Percentiles rank a stretch among this genome's conserved stretches.
Conservation (phyloP, 306 rosid species). For the Gastrolobium villosum region DNA sequence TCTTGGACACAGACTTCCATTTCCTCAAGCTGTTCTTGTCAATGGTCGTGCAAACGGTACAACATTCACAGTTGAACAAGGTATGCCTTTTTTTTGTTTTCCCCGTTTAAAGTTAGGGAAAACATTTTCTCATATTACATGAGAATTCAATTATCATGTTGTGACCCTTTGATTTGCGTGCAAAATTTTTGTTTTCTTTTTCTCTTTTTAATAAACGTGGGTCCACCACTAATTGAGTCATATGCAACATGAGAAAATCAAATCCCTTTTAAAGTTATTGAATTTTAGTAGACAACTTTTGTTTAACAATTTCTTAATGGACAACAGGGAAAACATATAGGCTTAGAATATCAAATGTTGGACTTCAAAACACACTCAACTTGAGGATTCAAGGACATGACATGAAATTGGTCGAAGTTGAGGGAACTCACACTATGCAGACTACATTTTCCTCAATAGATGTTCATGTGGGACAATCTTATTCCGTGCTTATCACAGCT, state of each 20-base stretch:
- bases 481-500: conserved; percentile 88
- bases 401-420: conserved; percentile 89
- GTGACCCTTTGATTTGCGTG: no score
- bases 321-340: conserved; percentile 86
- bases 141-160: no score
- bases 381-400: conserved; percentile 82
- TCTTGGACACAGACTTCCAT: conserved; percentile 79
- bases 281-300: background rate
- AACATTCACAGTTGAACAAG: conserved; percentile 76
- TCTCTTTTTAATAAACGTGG: no score
- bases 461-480: conserved; percentile 92
- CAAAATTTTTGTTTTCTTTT: no score
- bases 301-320: background rate
- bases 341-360: conserved; percentile 91
- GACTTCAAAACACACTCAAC: conserved; percentile 81
- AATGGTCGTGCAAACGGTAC: conserved; percentile 79
- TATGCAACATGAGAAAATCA: no score
- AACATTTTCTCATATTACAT: no score
- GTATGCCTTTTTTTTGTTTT: conserved; percentile 40
- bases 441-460: conserved; percentile 80
- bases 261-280: no score
- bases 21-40: conserved; percentile 73
- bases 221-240: no score
- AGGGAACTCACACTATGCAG: conserved; percentile 93
- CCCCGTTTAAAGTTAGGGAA: no score